Base-by-base conservation (phyloP, 495 filamentous ascomycete species). In the Amniculicola lignicola region DNA sequence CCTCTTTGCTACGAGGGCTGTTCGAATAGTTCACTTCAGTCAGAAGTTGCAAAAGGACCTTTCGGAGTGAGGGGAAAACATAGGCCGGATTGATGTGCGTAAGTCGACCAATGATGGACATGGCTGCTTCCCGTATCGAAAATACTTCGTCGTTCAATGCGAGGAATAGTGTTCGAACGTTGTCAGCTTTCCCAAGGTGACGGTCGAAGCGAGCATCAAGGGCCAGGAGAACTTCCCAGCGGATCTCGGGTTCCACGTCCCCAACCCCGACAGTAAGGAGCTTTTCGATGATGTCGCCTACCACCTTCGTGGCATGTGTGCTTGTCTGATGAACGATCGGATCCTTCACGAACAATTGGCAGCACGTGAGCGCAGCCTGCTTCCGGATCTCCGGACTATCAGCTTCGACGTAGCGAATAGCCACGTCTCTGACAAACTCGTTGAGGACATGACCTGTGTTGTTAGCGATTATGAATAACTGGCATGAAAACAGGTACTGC, bases 311-410 rank as follows among this genome's bases (percentile, higher is more conserved):
- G 0, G 93, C 91, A 67, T 99, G 93, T 50, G 87, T 85, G 66
- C 93, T 97, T 4, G 92, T 97, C 65, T 99, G 93, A 64, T 95
- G 89, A 61, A 96, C 91, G 62, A 97, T 96, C 0, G 94, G 94
- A 67, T 99, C 93, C 54, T 87, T 82, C 9, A 96, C 88, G 64
- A 96, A 96, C 35, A 99, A 80, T 63, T 99, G 93, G 66, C 93
- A 99, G 71, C 94, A 96, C 21, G 94, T 99, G 52, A 99, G 78
- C 27, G 94, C 92, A 11, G 93, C 90, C 11, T 92, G 91, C 68
- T 95, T 92, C 51, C 93, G 84, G 49, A 96, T 95, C 53, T 94
- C 88, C 0, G 89, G 81, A 64, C 95, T 94, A 54, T 95, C 90
- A 52, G 92, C 92, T 64, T 97, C 91, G 45, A 96, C 92, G 58